phyloP scores from a whole-genome alignment of 1,139 yeast species.

The Yamadazyma atlantica region DNA sequence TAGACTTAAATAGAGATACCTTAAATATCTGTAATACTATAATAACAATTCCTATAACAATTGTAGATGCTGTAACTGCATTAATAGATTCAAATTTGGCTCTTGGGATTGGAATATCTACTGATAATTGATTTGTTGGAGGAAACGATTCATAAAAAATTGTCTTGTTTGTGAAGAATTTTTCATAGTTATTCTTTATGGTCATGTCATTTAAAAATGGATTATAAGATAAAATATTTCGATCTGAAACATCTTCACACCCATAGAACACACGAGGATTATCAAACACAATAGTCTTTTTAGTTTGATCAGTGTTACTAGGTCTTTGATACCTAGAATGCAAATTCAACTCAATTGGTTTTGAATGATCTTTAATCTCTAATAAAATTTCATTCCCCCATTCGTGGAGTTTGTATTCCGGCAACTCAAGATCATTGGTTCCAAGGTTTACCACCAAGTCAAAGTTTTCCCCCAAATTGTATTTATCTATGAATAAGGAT shows the following conservation, averaged over 20 bases:
- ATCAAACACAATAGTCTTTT: conserved; percentile 5
- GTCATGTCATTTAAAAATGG: conserved; percentile 35
- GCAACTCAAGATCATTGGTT: conserved; percentile 40
- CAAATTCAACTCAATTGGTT: conserved; percentile 25
- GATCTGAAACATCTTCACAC: conserved; percentile 30
- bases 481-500: conserved; percentile 41
- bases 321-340: conserved; percentile 45
- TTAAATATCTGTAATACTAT: conserved; percentile 12
- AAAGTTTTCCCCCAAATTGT: conserved; percentile 30
- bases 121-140: conserved; percentile 4
- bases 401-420: conserved; percentile 35
- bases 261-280: conserved; percentile 34
- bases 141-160: conserved; percentile 36
- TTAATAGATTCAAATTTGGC: conserved; percentile 12
- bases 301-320: conserved; percentile 8
- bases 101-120: conserved; percentile 14
- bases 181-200: conserved; percentile 38
- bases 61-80: conserved; percentile 12
- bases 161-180: conserved; percentile 41
- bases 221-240: conserved; percentile 27
- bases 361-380: conserved; percentile 19
- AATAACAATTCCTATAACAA: conserved; percentile 14
- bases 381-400: conserved; percentile 47
- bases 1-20: neutral
- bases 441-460: conserved; percentile 32